Percentiles rank a stretch among this genome's conserved stretches.
phyloP scores from a whole-genome alignment of 148 eudicot genomes.

The Fagopyrum homotropicum region DNA sequence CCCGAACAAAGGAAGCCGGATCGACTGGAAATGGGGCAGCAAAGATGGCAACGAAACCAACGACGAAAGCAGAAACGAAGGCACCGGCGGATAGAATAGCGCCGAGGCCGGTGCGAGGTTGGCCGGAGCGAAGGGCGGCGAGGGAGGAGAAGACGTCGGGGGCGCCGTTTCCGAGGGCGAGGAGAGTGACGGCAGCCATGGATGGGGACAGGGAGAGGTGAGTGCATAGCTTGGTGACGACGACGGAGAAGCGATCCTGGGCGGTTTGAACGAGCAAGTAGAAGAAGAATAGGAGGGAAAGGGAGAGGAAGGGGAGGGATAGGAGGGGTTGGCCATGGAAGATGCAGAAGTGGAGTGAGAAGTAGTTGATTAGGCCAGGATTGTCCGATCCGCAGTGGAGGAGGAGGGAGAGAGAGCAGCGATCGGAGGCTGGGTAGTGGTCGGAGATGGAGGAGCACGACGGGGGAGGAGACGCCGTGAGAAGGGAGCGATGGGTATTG shows the following conservation, averaged over 20 bases:
- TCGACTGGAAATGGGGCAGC: constrained; percentile 78
- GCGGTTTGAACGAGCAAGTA: constrained; percentile 71
- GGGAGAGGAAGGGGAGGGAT: constrained; percentile 49
- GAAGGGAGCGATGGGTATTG: constrained; percentile 33
- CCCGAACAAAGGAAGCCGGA: constrained; percentile 68
- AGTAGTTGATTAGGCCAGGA: constrained; percentile 50
- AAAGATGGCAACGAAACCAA: constrained; percentile 75
- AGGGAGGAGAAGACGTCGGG: constrained; percentile 87
- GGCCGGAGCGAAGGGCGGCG: constrained; percentile 64
- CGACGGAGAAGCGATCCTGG: constrained; percentile 50
- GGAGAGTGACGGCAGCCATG: constrained; percentile 80
- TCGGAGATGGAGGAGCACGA: constrained; percentile 25
- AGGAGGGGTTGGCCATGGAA: constrained; percentile 31
- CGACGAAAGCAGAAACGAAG: constrained; percentile 76
- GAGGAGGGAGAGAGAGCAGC: constrained; percentile 30
- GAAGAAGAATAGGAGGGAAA: constrained; percentile 54
- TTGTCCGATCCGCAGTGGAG: constrained; percentile 19
- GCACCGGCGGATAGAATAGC: constrained; percentile 86
- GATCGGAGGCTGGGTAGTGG: constrained; percentile 19
- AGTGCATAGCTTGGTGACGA: constrained; percentile 54
- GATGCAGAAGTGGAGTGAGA: constrained; percentile 42
- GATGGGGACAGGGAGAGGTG: constrained; percentile 58
- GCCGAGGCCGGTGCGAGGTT: constrained; percentile 62
- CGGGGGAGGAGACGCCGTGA: constrained; percentile 10
- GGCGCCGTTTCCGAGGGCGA: constrained; percentile 90